A percentile compares a stretch with the other conserved stretches of the same genome.
These are phyloP conservation scores for Graphilbum fragrans DNA, from an alignment of 2,329 filamentous ascomycete genomes.

Conservation along the genomic window DNA sequence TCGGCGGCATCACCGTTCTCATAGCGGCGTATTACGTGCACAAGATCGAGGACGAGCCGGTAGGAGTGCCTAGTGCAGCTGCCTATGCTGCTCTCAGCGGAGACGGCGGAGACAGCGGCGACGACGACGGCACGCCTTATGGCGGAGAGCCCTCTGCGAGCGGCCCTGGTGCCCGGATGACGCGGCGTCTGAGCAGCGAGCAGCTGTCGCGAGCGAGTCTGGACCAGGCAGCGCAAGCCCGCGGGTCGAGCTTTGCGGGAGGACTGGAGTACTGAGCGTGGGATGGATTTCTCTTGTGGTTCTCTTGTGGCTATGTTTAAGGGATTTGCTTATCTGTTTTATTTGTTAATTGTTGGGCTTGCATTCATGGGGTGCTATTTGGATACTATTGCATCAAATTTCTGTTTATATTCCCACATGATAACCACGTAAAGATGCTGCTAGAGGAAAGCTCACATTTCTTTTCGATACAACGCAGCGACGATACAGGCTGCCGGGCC, in stretches of 20 bases:
- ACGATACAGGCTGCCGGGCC: no score
- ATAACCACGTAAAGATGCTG: no score
- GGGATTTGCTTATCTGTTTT: not conserved
- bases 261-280: slow-evolving; percentile 27
- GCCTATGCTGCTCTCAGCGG: not conserved
- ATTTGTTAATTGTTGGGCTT: no score
- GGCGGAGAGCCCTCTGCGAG: not conserved
- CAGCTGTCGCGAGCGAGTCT: slow-evolving; percentile 28
- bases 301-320: not conserved
- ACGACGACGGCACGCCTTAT: not conserved
- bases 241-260: slow-evolving; percentile 37
- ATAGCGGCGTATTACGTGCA: slow-evolving; percentile 63
- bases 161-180: slow-evolving; percentile 10
- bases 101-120: slow-evolving; percentile 18
- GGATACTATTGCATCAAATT: no score
- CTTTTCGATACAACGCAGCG: no score
- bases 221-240: slow-evolving; percentile 32
- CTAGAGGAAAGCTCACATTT: no score
- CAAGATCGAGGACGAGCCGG: slow-evolving; percentile 49
- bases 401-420: no score
- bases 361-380: no score
- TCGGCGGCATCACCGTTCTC: slow-evolving; percentile 70
- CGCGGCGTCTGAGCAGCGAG: slow-evolving; percentile 28
- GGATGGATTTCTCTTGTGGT: not conserved
- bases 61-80: not conserved